Evolutionary conservation across 768 basidiomycete species (phyloP), one percentile per base, ranked within the genome.

Genomic region (Tylopilus plumbeoviolaceoides): DNA sequence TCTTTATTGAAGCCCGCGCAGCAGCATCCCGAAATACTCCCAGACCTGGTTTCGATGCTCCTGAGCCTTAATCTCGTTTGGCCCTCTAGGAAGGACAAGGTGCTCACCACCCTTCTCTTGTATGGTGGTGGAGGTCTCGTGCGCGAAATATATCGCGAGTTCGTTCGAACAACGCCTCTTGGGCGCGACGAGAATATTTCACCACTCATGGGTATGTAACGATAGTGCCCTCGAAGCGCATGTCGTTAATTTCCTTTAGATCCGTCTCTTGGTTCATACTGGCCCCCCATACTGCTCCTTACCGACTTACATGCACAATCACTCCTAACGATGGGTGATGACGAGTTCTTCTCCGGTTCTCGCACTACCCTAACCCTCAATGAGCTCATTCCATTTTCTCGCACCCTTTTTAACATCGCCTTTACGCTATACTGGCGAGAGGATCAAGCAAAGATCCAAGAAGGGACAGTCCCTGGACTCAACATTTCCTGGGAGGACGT

Each of bases 321-420:
- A 1, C 78, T 98, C 30, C 75, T 92, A 30, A 93, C 93, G 0
- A 90, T 98, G 79, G 91, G 91, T 1, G 97, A 99, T 61, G 95
- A 98, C 70, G 97, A 98, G 66, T 98, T 98, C 73, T 97, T 97
- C 65, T 81, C 83, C 2, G 55, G 52, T 46, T 64, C 69, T n/a
- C 73, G 84, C 18, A 95, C 94, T 56, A 89, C 94, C 0, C 77
- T 98, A 2, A 75, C 78, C 0, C 66, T 95, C 8, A 91, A 95
- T 60, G 97, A 98, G 58, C 77, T 98, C 20, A 71, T 76, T 30
- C 74, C 78, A 5, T 82, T 95, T 54, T 88, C 86, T 15, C 78
- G 81, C n/a, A 81, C 90, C 55, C 73, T 95, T 56, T 68, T 95
- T 50, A 89, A 95, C 62, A 78, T 95, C 45, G 91, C 88, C 2